Evolutionary conservation across 495 filamentous ascomycete species (phyloP), one percentile per base, ranked within the genome.

Genomic region (Aspergillus homomorphus): DNA sequence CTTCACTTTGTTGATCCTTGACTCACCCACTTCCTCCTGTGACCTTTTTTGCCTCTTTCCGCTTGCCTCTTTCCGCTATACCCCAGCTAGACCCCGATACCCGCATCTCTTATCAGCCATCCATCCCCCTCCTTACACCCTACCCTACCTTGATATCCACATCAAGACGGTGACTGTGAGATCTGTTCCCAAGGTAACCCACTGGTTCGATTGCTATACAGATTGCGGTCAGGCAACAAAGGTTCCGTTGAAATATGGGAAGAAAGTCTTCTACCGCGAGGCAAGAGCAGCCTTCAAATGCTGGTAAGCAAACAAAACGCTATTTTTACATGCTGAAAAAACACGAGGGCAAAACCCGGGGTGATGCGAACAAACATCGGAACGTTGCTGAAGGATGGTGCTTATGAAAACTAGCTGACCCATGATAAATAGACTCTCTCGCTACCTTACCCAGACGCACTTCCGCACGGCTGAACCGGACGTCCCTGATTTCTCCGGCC

Each of bases 381-480:
- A 18, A 24, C 10, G 2, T 24, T 50, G 22, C 12, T 24, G 10
- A 16, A n/a, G 10, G 14, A 19, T 24, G 26, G 16, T 1, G 15
- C 18, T 10, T 9, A n/a, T 30, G 23, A 19, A 19, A 0, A 8
- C 14, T 28, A 19, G 18, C 48, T 51, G 48, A 51, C 24, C n/a
- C 18, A 18, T 51, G 10, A 16, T 28, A 15, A 16, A 51, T 30
- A 59, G 54, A 60, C 42, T 23, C 38, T 10, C 15, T 53, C 28
- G 48, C 50, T 14, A 51, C 60, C 51, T 30, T 57, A 9, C 53
- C 71, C 22, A 60, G 64, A 60, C 62, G 65, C 19, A 63, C 51
- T 51, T 67, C 67, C 46, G 45, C 62, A 51, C 62, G 69, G 66
- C 51, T 64, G 48, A 60, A 69, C 46, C 63, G 62, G 50, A 61